These are phyloP conservation scores for Diaporthe ampelina DNA, from an alignment of 2,329 filamentous ascomycete species.

Conservation along the genomic window DNA sequence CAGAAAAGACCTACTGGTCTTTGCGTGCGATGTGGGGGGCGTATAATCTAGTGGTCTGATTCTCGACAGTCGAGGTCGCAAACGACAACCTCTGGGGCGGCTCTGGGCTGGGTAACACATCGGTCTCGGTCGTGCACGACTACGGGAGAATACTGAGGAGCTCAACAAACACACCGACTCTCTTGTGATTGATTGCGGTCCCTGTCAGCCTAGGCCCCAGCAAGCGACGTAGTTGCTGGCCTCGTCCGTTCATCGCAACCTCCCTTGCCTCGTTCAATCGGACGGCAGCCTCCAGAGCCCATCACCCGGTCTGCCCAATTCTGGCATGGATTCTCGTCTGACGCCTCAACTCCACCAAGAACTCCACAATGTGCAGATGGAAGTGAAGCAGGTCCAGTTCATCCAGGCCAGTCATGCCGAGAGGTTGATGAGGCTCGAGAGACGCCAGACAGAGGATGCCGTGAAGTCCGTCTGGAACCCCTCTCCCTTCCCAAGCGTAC, in stretches of 20 bases:
- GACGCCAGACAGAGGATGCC: constrained; percentile 76
- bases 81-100: constrained; percentile 23
- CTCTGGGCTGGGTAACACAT: constrained; percentile 31
- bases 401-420: constrained; percentile 74
- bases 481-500: constrained; percentile 89
- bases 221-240: constrained; percentile 10
- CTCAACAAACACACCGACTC: constrained; percentile 7
- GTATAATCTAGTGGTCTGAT: constrained; percentile 56
- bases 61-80: constrained; percentile 41
- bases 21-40: constrained; percentile 62
- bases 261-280: background rate
- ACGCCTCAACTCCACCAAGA: constrained; percentile 70
- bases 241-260: constrained; percentile 38
- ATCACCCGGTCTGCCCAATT: background rate
- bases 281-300: constrained; percentile 32
- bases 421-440: constrained; percentile 72
- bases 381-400: constrained; percentile 77
- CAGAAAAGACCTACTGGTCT: constrained; percentile 50
- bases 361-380: constrained; percentile 78
- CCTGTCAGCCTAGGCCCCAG: background rate
- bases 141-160: constrained; percentile 21
- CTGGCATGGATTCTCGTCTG: constrained; percentile 75
- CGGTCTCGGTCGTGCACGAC: constrained; percentile 9
- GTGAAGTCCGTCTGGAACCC: constrained; percentile 88
- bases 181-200: background rate